Evolutionary conservation across 108 stramenopile genomes (phyloP).

Genomic region (Fistulifera pelliculosa): DNA sequence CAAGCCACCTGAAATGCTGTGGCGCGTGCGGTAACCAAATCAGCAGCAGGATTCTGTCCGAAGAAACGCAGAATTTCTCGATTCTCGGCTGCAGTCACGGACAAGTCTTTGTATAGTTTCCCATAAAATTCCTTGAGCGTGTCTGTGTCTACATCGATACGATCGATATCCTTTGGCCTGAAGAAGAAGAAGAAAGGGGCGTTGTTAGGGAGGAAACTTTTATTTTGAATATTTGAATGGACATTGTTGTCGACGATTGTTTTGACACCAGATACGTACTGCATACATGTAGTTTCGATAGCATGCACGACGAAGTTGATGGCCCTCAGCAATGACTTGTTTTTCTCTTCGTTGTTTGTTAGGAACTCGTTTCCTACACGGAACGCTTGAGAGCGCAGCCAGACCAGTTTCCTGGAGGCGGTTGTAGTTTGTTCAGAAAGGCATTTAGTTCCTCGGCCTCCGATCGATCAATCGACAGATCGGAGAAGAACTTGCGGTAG

Average conservation of each 20-base stretch:
- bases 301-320: slow-evolving; percentile 60
- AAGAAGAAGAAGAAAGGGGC: not conserved
- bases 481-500: slow-evolving; percentile 32
- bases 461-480: slow-evolving; percentile 25
- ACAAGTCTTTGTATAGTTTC: slow-evolving; percentile 20
- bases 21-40: slow-evolving; percentile 40
- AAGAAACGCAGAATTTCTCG: slow-evolving; percentile 19
- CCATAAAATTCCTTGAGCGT: slow-evolving; percentile 18
- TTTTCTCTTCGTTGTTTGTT: slow-evolving; percentile 38
- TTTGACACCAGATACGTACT: not conserved
- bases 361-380: slow-evolving; percentile 50
- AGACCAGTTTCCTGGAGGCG: slow-evolving; percentile 54
- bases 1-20: slow-evolving; percentile 49
- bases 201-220: not conserved
- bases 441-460: slow-evolving; percentile 31
- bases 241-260: not conserved
- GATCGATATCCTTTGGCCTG: slow-evolving; percentile 4
- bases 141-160: slow-evolving; percentile 18
- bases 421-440: slow-evolving; percentile 21
- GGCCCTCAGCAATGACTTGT: slow-evolving; percentile 38
- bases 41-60: slow-evolving; percentile 17
- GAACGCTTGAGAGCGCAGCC: slow-evolving; percentile 57
- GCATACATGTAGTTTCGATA: slow-evolving; percentile 47
- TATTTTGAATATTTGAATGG: not conserved
- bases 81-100: slow-evolving; percentile 34